phyloP scores from a whole-genome alignment of 2,329 filamentous ascomycete species.

The Paecilomyces variotii region DNA sequence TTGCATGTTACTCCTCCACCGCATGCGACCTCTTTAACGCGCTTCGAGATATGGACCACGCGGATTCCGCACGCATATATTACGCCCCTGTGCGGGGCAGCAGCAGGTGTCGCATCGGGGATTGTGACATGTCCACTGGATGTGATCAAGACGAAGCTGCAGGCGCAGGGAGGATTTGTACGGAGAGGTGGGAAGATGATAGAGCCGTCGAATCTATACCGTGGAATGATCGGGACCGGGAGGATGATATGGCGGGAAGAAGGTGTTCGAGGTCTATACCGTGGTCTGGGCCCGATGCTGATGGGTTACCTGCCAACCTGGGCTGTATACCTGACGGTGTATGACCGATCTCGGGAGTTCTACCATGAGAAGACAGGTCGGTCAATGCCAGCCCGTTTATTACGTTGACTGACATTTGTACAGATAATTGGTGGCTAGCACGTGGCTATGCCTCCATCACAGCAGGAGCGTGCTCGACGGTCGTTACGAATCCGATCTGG shows the following conservation, averaged over 20 bases:
- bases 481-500: conserved; percentile 97
- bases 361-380: conserved; percentile 60
- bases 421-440: conserved; percentile 68
- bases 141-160: conserved; percentile 97
- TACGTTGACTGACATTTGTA: conserved; percentile 8
- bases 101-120: conserved; percentile 85
- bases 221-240: conserved; percentile 79
- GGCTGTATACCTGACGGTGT: conserved; percentile 97
- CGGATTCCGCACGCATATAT: conserved; percentile 51
- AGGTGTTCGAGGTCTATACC: conserved; percentile 82
- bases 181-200: conserved; percentile 31
- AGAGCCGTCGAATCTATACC: conserved; percentile 58
- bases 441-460: conserved; percentile 85
- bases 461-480: conserved; percentile 84
- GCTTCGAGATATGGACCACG: conserved; percentile 35
- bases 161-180: conserved; percentile 82
- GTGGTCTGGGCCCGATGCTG: conserved; percentile 88
- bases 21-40: conserved; percentile 23
- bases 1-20: conserved; percentile 20
- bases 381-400: conserved; percentile 9
- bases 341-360: conserved; percentile 76
- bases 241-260: conserved; percentile 80
- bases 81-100: conserved; percentile 77
- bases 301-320: conserved; percentile 94
- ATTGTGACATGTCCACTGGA: conserved; percentile 94